Conservation (phyloP, 371 early-diverging fungal species). For the Rhizopus stolonifer region DNA sequence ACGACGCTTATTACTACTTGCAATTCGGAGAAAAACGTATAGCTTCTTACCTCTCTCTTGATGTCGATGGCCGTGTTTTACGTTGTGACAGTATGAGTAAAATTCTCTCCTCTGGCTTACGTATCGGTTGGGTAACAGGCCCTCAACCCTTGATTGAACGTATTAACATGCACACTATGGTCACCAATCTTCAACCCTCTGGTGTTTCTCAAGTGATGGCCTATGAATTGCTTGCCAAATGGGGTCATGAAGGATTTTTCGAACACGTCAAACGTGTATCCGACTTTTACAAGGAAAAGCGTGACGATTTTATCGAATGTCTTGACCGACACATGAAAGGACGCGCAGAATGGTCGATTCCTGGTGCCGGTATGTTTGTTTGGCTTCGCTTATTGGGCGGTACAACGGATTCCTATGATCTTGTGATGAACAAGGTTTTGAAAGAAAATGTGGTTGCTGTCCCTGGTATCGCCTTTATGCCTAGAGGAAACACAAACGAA, state of each 20-base stretch:
- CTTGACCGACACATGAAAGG: slow-evolving; percentile 60
- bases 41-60: slow-evolving; percentile 75
- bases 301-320: slow-evolving; percentile 60
- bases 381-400: slow-evolving; percentile 72
- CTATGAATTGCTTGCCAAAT: slow-evolving; percentile 54
- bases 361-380: slow-evolving; percentile 81
- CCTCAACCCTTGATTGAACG: slow-evolving; percentile 65
- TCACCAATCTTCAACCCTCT: slow-evolving; percentile 73
- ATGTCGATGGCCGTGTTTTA: slow-evolving; percentile 78
- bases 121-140: slow-evolving; percentile 79
- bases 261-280: slow-evolving; percentile 62
- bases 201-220: slow-evolving; percentile 71
- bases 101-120: slow-evolving; percentile 74
- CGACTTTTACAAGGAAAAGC: slow-evolving; percentile 59
- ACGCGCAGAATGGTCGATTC: slow-evolving; percentile 67
- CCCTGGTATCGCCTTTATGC: slow-evolving; percentile 58
- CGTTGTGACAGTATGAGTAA: slow-evolving; percentile 85
- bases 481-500: slow-evolving; percentile 20
- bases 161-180: slow-evolving; percentile 72
- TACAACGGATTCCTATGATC: slow-evolving; percentile 62
- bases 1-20: slow-evolving; percentile 81
- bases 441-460: slow-evolving; percentile 72
- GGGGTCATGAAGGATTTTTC: slow-evolving; percentile 71
- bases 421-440: slow-evolving; percentile 66
- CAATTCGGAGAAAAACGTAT: slow-evolving; percentile 44